Percentiles rank a stretch among this genome's conserved stretches.
phyloP scores from a whole-genome alignment of 345 rosid species.

The Gossypioides kirkii region DNA sequence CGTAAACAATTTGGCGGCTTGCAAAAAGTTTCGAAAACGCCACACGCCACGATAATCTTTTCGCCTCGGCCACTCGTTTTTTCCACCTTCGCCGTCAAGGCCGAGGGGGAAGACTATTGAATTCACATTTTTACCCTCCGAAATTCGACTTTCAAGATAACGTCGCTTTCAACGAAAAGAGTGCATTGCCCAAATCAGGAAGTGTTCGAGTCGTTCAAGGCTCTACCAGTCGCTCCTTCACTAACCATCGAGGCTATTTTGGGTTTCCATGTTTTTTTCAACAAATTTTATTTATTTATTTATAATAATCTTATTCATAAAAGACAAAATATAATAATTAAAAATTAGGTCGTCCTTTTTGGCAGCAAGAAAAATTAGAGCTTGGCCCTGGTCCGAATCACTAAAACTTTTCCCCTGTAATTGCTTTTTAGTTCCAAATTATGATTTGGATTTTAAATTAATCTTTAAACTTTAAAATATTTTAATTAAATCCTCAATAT shows the following conservation, averaged over 20 bases:
- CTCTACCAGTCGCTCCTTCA: neutral
- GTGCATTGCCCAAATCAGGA: neutral
- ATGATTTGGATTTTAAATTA: too few relatives aligned
- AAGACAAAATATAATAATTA: neutral
- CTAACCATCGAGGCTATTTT: slow-evolving; percentile 5
- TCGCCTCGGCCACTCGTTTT: slow-evolving; percentile 18
- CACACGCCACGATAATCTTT: slow-evolving; percentile 10
- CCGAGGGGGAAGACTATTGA: neutral
- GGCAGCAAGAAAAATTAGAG: slow-evolving; percentile 4
- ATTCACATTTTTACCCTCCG: neutral
- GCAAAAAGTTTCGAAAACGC: neutral
- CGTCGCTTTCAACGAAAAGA: slow-evolving; percentile 13
- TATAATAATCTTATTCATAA: neutral
- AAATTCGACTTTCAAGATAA: neutral
- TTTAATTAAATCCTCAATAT: too few relatives aligned
- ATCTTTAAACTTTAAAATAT: too few relatives aligned
- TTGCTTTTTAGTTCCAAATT: too few relatives aligned
- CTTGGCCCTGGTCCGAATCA: too few relatives aligned
- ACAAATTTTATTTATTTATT: neutral
- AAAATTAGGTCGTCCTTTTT: neutral
- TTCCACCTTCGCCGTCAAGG: neutral
- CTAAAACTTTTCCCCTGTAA: too few relatives aligned
- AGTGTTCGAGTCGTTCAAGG: neutral
- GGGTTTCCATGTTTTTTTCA: neutral
- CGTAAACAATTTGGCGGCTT: neutral